Evolutionary conservation across 202 grass and related monocot genomes (phyloP).

Genomic region (Schoenoplectus tabernaemontani): DNA sequence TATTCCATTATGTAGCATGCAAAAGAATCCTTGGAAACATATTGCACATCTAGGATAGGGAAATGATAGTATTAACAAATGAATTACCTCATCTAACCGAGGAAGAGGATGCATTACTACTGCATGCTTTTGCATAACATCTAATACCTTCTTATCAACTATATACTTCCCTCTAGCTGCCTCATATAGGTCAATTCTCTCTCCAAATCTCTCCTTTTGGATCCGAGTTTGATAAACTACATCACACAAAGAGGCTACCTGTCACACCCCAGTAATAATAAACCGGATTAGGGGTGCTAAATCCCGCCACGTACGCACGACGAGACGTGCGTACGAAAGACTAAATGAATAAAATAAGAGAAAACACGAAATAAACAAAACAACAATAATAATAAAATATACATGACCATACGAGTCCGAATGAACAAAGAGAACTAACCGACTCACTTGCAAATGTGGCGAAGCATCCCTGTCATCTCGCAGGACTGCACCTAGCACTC

Average conservation of each 20-base stretch:
- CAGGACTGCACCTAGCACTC: too few relatives aligned
- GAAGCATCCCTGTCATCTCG: too few relatives aligned
- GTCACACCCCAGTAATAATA: too few relatives aligned
- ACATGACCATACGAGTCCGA: too few relatives aligned
- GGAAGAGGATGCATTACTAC: slow-evolving; percentile 97
- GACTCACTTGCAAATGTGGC: too few relatives aligned
- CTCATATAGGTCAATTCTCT: slow-evolving; percentile 82
- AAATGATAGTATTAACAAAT: neutral
- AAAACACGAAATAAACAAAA: too few relatives aligned
- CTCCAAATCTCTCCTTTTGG: slow-evolving; percentile 90
- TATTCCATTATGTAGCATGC: neutral
- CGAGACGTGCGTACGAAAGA: too few relatives aligned
- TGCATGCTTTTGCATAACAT: slow-evolving; percentile 72
- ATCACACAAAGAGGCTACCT: slow-evolving; percentile 69
- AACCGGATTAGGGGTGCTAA: too few relatives aligned
- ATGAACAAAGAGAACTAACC: too few relatives aligned
- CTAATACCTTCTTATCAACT: slow-evolving; percentile 65
- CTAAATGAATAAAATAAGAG: too few relatives aligned
- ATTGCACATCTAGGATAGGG: neutral
- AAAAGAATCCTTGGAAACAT: neutral
- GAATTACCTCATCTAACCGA: slow-evolving; percentile 69
- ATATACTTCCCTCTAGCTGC: slow-evolving; percentile 90
- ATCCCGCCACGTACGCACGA: too few relatives aligned
- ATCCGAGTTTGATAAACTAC: slow-evolving; percentile 94
- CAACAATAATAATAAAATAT: too few relatives aligned